Evolutionary conservation across 352 stramenopile genomes (phyloP).

Genomic region (Globisporangium iwayamae): DNA sequence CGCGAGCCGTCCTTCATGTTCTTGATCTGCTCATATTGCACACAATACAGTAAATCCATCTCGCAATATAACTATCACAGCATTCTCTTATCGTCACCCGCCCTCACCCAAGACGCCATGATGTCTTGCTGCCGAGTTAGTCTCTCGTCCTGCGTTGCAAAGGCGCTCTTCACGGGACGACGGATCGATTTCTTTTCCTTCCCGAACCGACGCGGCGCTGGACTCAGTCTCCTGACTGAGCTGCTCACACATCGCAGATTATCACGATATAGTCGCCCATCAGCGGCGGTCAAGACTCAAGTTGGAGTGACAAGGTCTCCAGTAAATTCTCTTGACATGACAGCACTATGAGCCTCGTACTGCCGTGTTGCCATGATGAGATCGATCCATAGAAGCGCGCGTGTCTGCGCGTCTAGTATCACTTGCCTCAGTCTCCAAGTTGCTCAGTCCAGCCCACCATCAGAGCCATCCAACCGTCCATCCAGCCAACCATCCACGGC

Average conservation of each 20-base stretch:
- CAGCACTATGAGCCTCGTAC: neutral
- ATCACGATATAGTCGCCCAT: neutral
- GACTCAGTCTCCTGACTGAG: slow-evolving; percentile 4
- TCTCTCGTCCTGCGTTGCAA: neutral
- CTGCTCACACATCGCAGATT: slow-evolving; percentile 8
- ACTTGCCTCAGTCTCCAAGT: neutral
- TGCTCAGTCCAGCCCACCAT: neutral
- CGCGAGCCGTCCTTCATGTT: slow-evolving; percentile 79
- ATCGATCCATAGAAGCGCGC: neutral
- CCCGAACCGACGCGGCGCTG: neutral
- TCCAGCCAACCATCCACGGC: neutral
- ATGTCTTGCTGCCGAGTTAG: neutral
- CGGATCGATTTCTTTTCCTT: neutral
- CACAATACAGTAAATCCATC: neutral
- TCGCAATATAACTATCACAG: too few relatives aligned
- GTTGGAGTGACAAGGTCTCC: neutral
- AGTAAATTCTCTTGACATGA: neutral
- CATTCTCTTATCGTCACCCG: slow-evolving; percentile 7
- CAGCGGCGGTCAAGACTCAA: neutral
- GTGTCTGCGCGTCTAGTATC: neutral
- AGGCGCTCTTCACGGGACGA: neutral
- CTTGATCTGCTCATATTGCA: slow-evolving; percentile 34
- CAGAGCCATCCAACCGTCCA: neutral
- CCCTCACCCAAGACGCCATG: slow-evolving; percentile 44
- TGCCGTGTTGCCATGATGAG: neutral